Evolutionary conservation across 257 asterid genomes (phyloP).

Genomic region (Ilex aquifolium): DNA sequence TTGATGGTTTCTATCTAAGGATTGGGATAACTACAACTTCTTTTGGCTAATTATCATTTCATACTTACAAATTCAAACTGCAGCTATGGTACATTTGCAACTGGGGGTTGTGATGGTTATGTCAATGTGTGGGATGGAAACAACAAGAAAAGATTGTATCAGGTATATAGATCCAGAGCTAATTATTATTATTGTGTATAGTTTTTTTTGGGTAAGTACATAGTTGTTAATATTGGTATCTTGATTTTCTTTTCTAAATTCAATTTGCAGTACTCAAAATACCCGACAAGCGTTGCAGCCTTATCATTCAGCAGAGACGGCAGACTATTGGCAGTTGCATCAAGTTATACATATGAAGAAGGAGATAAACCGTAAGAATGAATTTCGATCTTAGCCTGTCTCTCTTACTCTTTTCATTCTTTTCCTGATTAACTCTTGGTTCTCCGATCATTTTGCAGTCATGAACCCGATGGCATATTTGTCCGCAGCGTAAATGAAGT

Average conservation of each 20-base stretch:
- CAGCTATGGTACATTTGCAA: slow-evolving; percentile 86
- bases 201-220: neutral
- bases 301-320: slow-evolving; percentile 92
- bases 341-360: slow-evolving; percentile 91
- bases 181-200: no score
- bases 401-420: neutral
- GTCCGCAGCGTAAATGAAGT: slow-evolving; percentile 89
- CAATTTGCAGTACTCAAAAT: slow-evolving; percentile 61
- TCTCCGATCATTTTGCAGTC: slow-evolving; percentile 42
- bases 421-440: neutral
- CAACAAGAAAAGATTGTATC: slow-evolving; percentile 91
- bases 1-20: no score
- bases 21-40: no score
- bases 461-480: slow-evolving; percentile 77
- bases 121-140: slow-evolving; percentile 97
- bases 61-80: slow-evolving; percentile 7
- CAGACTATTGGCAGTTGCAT: slow-evolving; percentile 77
- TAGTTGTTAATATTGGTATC: neutral
- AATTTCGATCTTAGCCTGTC: neutral
- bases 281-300: slow-evolving; percentile 82
- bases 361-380: slow-evolving; percentile 73
- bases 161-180: slow-evolving; percentile 35
- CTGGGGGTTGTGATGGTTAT: slow-evolving; percentile 94
- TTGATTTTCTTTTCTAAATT: slow-evolving; percentile 10
- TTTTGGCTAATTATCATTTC: no score